These are phyloP conservation scores for Pleurotus platypus DNA, from an alignment of 768 basidiomycete genomes.

Conservation along the genomic window DNA sequence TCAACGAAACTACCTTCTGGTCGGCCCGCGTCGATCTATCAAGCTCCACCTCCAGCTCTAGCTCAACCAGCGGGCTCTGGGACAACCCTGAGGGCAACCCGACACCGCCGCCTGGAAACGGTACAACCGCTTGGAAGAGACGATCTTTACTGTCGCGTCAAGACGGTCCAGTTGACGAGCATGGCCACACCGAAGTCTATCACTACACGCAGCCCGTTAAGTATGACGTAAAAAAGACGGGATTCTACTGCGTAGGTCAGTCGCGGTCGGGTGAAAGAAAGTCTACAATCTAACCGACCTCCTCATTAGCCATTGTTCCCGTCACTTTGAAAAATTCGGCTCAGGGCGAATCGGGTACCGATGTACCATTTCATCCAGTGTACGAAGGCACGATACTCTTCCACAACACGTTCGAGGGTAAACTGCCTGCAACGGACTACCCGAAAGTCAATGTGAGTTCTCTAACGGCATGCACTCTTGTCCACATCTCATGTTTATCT, in stretches of 20 bases:
- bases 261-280: conserved; percentile 12
- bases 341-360: conserved; percentile 36
- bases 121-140: conserved; percentile 40
- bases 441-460: conserved; percentile 83
- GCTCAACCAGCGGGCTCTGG: conserved; percentile 40
- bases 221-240: conserved; percentile 81
- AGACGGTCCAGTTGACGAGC: conserved; percentile 43
- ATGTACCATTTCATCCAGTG: conserved; percentile 65
- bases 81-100: conserved; percentile 60
- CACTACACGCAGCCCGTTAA: conserved; percentile 70
- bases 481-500: no score
- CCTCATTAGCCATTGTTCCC: conserved; percentile 71
- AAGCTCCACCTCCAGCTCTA: conserved; percentile 14
- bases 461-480: no score
- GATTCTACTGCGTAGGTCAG: conserved; percentile 95
- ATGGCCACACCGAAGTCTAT: conserved; percentile 29
- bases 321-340: conserved; percentile 61
- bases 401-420: conserved; percentile 83
- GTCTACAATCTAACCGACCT: not conserved
- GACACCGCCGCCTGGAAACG: conserved; percentile 42
- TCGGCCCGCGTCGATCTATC: conserved; percentile 72
- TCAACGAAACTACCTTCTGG: conserved; percentile 85
- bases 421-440: conserved; percentile 90
- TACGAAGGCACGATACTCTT: conserved; percentile 83
- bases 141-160: conserved; percentile 18